phyloP scores from a whole-genome alignment of 2,329 filamentous ascomycete genomes.

The Leptographium galeiforme region DNA sequence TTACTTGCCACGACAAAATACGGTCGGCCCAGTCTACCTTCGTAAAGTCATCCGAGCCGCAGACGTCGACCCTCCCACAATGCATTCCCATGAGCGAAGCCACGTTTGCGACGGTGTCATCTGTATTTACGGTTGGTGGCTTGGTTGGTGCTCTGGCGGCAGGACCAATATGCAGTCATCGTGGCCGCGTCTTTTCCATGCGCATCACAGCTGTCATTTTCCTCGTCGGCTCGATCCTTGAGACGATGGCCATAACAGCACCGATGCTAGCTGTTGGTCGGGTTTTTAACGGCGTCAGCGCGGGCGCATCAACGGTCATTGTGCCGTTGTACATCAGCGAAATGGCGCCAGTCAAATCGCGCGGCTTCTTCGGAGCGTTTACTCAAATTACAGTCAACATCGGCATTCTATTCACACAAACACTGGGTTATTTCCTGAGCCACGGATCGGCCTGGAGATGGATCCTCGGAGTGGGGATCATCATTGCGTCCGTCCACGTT shows the following conservation, averaged over 20 bases:
- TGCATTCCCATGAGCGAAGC: conserved; percentile 81
- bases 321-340: conserved; percentile 93
- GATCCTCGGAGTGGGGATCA: conserved; percentile 61
- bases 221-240: conserved; percentile 58
- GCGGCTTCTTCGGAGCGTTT: conserved; percentile 69
- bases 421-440: conserved; percentile 78
- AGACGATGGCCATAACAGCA: conserved; percentile 58
- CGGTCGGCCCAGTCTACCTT: conserved; percentile 8
- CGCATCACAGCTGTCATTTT: conserved; percentile 66
- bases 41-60: conserved; percentile 9
- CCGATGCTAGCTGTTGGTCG: conserved; percentile 58
- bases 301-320: conserved; percentile 81
- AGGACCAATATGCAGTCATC: conserved; percentile 63
- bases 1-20: conserved; percentile 61
- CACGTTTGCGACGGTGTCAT: conserved; percentile 75
- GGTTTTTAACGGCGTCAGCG: conserved; percentile 68
- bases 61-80: conserved; percentile 38
- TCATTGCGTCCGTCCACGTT: conserved; percentile 54
- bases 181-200: conserved; percentile 66
- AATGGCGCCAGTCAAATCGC: conserved; percentile 59
- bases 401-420: conserved; percentile 74
- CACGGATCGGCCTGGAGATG: conserved; percentile 67
- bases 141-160: conserved; percentile 68
- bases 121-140: conserved; percentile 83
- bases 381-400: conserved; percentile 92